Percentiles rank a stretch among this genome's conserved stretches.
phyloP scores from a whole-genome alignment of 2,329 filamentous ascomycete genomes.

The Pestalotiopsis sp. region DNA sequence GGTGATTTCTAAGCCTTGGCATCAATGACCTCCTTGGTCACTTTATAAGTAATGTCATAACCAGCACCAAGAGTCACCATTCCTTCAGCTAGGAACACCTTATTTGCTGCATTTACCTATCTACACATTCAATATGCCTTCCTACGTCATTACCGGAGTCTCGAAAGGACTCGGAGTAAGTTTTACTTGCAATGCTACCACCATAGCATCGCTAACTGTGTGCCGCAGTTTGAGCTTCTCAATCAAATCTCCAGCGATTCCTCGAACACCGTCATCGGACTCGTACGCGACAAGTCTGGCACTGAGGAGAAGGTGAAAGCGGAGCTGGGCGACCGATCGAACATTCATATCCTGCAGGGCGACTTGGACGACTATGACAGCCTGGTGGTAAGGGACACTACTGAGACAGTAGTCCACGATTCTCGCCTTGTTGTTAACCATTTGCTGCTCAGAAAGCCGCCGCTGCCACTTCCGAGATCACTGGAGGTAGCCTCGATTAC shows the following conservation, averaged over 20 bases:
- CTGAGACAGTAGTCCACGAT: too few relatives aligned
- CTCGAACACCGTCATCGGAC: slow-evolving; percentile 46
- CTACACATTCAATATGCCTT: slow-evolving; percentile 16
- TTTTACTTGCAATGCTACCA: too few relatives aligned
- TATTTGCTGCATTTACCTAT: too few relatives aligned
- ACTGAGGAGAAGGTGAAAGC: slow-evolving; percentile 44
- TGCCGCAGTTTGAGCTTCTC: slow-evolving; percentile 50
- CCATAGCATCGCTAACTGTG: too few relatives aligned
- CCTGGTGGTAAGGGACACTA: slow-evolving; percentile 29
- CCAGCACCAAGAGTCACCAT: too few relatives aligned
- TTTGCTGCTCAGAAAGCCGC: slow-evolving; percentile 22
- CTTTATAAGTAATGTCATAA: too few relatives aligned
- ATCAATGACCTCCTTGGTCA: too few relatives aligned
- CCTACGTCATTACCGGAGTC: slow-evolving; percentile 24
- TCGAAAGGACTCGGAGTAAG: slow-evolving; percentile 25
- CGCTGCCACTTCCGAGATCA: slow-evolving; percentile 31
- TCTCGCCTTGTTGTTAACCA: neutral
- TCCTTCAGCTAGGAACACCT: too few relatives aligned
- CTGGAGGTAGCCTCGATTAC: slow-evolving; percentile 48
- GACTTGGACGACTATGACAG: slow-evolving; percentile 43
- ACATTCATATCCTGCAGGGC: slow-evolving; percentile 49
- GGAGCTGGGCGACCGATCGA: slow-evolving; percentile 40
- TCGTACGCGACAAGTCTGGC: slow-evolving; percentile 47
- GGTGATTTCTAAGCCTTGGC: too few relatives aligned
- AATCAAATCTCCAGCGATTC: slow-evolving; percentile 44